Evolutionary conservation across 768 basidiomycete species (phyloP), one percentile per base, ranked within the genome.

Genomic region (Russula sp.): DNA sequence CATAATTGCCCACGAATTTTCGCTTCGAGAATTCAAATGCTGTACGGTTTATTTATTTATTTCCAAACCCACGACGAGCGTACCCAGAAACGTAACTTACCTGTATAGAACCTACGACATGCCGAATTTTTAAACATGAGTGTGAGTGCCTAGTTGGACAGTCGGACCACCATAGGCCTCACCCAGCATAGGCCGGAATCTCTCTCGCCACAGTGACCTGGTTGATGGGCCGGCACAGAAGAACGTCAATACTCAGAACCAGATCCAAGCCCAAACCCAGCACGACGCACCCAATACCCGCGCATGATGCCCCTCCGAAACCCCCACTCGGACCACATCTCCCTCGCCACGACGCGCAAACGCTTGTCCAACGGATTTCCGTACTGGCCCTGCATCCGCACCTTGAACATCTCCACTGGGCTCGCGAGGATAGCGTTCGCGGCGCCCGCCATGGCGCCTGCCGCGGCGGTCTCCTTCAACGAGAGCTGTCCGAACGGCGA

Each of bases 381-480:
- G 67, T 97, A 96, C 71, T 98, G 91, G 7, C 89, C 94, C 74
- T 97, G 95, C 96, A 97, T 97, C 18, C 91, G 82, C 34, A 98
- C 92, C 75, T 99, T 98, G 78, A 98, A 98, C 90, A 98, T 92
- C 74, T 99, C 97, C 54, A 93, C 91, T 56, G 97, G 97, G 73
- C 90, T 90, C 2, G 96, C 96, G 2, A 98, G 79, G 9, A 98
- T 74, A 13, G 96, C 84, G 70, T 98, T 96, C 1, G 82, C 85
- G 1, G 90, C 93, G 7, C 97, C 97, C 0, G 97, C 97, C 83
- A 97, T 91, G 0, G 85, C 83, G 0, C 97, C 96, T 0, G 97
- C 95, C 0, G 83, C 70, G 0, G 93, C 92, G 16, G 83, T 90
- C 73, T 98, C 83, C 29, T 79, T 78, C 52, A 98, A 77, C 0